Evolutionary conservation across 2,329 filamentous ascomycete genomes (phyloP), one percentile per base, ranked within the genome.

Genomic region (Paramyrothecium sp.): DNA sequence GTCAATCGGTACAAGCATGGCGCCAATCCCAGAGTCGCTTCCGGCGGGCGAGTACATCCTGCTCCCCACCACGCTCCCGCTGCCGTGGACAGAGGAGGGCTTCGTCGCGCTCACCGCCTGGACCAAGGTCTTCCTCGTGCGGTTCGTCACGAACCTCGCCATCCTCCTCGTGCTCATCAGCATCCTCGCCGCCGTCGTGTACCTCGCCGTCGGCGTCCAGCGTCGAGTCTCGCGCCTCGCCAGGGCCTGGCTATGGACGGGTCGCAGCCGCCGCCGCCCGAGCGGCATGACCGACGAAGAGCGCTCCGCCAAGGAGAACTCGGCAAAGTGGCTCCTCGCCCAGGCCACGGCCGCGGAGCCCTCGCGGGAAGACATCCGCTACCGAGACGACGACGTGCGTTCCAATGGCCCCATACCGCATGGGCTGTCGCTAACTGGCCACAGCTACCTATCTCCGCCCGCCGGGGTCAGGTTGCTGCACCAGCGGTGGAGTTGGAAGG

Each of bases 161-260:
- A 55, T 66, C 33, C 48, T 62, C 38, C 60, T 65, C 41, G 57
- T 67, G n/a, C 51, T 53, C 16, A 53, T 67, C 23, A 51, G 61
- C 19, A 56, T 67, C 23, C 21, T 58, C 12, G 46, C 63, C 12
- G 53, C 63, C 4, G 60, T 59, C 41, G 55, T 67, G 5, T 60
- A 67, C 51, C 22, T 58, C 58, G 11, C 55, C 57, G 11, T 58
- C 56, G n/a, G 22, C 50, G 30, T 50, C 38, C 30, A 12, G 19
- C 41, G 41, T 16, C 19, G 54, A 47, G 21, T 54, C 52, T 8
- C 44, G 23, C n/a, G 12, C 46, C 38, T 30, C 38, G 7, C 54
- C 47, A 17, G 46, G 49, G 2, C 17, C 47, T 26, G 49, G 53
- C 3, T 51, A 10, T 30, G 26, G 26, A 30, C 26, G 21, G n/a